These are phyloP conservation scores for Forsythia suspensa DNA, from an alignment of 257 asterid genomes.

Conservation along the genomic window DNA sequence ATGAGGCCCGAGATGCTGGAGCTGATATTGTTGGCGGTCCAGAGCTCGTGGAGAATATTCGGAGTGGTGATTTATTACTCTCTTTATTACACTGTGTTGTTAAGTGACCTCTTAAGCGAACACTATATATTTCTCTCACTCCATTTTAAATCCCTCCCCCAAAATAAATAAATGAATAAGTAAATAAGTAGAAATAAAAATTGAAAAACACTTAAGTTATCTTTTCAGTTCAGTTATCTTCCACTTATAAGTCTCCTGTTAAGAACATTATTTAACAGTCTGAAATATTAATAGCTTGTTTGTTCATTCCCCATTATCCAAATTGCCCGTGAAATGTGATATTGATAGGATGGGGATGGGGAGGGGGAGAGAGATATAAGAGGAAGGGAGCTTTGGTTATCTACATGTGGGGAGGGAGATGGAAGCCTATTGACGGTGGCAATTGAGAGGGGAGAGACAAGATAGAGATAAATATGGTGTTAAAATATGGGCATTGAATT, in stretches of 20 bases:
- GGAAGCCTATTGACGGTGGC: not conserved
- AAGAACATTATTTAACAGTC: not conserved
- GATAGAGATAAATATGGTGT: not conserved
- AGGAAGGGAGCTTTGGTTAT: not conserved
- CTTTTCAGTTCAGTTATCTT: not conserved
- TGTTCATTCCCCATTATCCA: not conserved
- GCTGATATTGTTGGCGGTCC: constrained; percentile 93
- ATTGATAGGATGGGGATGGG: not conserved
- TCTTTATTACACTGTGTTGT: constrained; percentile 7
- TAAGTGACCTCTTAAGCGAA: not conserved
- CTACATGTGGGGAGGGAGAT: not conserved
- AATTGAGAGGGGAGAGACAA: not conserved
- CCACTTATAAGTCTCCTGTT: not conserved
- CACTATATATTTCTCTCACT: not conserved
- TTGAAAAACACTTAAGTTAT: not conserved
- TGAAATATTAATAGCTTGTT: not conserved
- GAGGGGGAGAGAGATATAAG: not conserved
- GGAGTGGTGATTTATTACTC: constrained; percentile 48
- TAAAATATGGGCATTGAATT: not conserved
- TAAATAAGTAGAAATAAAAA: not conserved
- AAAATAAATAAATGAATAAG: not conserved
- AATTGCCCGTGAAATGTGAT: not conserved
- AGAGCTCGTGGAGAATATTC: constrained; percentile 77
- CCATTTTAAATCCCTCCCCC: not conserved
- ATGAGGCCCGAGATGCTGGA: constrained; percentile 93